Conservation (phyloP, 371 early-diverging fungal species). For the Syncephalastrum racemosum region DNA sequence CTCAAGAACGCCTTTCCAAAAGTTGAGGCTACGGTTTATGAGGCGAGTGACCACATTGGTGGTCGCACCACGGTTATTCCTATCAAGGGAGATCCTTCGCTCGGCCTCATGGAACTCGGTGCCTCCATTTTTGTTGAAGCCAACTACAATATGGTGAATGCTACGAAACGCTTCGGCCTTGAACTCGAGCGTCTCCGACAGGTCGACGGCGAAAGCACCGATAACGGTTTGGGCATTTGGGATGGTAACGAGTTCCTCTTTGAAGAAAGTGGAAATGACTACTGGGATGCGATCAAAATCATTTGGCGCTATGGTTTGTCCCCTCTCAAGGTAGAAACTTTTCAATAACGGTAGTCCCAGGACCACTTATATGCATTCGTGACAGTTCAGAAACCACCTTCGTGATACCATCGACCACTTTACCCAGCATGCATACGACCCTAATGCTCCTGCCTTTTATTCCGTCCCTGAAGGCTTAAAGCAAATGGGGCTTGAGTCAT, state of each 20-base stretch:
- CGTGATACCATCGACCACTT: slow-evolving; percentile 20
- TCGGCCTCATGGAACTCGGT: slow-evolving; percentile 53
- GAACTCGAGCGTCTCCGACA: slow-evolving; percentile 24
- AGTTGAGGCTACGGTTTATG: slow-evolving; percentile 51
- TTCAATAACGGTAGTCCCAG: slow-evolving; percentile 7
- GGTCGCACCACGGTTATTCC: slow-evolving; percentile 52
- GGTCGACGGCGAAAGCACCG: slow-evolving; percentile 3
- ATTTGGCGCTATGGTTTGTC: slow-evolving; percentile 53
- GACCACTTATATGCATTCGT: not conserved
- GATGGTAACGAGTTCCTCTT: slow-evolving; percentile 50
- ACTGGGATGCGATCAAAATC: slow-evolving; percentile 44
- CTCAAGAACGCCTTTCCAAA: slow-evolving; percentile 45
- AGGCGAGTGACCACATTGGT: slow-evolving; percentile 49
- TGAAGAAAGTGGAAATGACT: slow-evolving; percentile 46
- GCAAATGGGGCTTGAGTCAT: slow-evolving; percentile 21
- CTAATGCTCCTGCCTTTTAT: slow-evolving; percentile 16
- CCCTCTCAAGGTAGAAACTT: slow-evolving; percentile 44
- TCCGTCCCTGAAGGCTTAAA: slow-evolving; percentile 17
- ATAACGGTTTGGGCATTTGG: slow-evolving; percentile 46
- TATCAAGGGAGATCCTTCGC: slow-evolving; percentile 33
- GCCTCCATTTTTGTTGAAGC: slow-evolving; percentile 65
- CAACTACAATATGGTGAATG: slow-evolving; percentile 56
- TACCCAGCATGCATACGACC: slow-evolving; percentile 5
- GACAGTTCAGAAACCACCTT: slow-evolving; percentile 22
- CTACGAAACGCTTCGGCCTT: slow-evolving; percentile 54